Evolutionary conservation across 192 early-diverging fungal species (phyloP).

Genomic region (Helicostylum pulchrum): DNA sequence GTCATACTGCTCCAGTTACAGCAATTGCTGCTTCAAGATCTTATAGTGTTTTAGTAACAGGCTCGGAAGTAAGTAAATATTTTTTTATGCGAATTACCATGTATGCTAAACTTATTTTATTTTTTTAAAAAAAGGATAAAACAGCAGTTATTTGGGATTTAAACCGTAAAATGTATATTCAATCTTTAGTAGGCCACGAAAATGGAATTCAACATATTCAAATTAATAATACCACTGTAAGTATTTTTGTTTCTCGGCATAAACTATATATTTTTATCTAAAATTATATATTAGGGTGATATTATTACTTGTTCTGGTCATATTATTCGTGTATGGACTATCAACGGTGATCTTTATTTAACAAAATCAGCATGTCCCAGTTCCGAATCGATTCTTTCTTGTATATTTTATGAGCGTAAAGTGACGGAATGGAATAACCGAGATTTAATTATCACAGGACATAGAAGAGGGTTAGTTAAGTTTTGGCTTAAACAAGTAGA

Average conservation of each 20-base stretch:
- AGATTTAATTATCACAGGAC: constrained; percentile 58
- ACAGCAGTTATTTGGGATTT: constrained; percentile 65
- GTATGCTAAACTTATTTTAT: neutral
- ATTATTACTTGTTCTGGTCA: constrained; percentile 60
- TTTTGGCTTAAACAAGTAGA: constrained; percentile 30
- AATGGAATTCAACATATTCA: constrained; percentile 46
- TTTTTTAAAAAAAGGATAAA: constrained; percentile 45
- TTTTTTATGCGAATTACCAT: neutral
- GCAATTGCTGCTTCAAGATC: constrained; percentile 50
- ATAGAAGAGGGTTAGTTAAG: constrained; percentile 52
- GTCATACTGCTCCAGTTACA: constrained; percentile 53
- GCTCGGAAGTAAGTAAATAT: constrained; percentile 42
- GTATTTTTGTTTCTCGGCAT: neutral
- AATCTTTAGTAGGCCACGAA: constrained; percentile 52
- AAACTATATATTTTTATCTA: neutral
- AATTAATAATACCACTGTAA: constrained; percentile 61
- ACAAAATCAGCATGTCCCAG: constrained; percentile 46
- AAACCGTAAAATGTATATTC: constrained; percentile 60
- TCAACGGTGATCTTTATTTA: constrained; percentile 63
- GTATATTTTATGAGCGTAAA: constrained; percentile 48
- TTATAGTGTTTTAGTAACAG: constrained; percentile 58
- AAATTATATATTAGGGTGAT: constrained; percentile 42
- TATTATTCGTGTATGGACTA: constrained; percentile 55
- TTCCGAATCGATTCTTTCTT: constrained; percentile 51
- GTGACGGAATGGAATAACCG: constrained; percentile 43